These are phyloP conservation scores for Daldinia sp. DNA, from an alignment of 2,329 filamentous ascomycete genomes.

Conservation along the genomic window DNA sequence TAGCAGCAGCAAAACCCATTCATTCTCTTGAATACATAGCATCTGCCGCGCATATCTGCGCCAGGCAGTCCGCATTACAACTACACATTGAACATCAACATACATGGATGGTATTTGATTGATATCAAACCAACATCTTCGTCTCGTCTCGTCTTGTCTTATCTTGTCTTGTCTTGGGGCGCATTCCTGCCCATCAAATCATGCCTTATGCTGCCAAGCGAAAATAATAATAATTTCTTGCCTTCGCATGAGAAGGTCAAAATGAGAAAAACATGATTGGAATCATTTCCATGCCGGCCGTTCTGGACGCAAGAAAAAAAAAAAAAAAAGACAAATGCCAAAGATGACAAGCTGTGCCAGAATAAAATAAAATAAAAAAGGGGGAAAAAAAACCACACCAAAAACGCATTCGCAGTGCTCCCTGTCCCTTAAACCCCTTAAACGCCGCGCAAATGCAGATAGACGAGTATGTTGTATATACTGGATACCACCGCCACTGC, in stretches of 20 bases:
- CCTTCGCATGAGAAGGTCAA: not conserved
- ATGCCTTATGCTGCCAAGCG: constrained; percentile 14
- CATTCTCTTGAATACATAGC: constrained; percentile 14
- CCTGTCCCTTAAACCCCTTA: constrained; percentile 8
- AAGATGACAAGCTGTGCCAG: not conserved
- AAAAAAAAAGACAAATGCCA: not conserved
- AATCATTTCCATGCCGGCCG: constrained; percentile 15
- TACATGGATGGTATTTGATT: constrained; percentile 18
- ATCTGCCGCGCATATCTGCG: not conserved
- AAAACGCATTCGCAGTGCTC: too few species aligned
- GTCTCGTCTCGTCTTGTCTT: constrained; percentile 6
- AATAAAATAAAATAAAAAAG: not conserved
- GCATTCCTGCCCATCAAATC: constrained; percentile 1
- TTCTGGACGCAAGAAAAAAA: not conserved
- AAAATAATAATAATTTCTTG: not conserved
- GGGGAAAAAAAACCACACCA: not conserved
- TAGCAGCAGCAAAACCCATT: constrained; percentile 9
- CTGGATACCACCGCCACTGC: not conserved
- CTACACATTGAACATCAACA: constrained; percentile 2
- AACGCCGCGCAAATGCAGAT: constrained; percentile 32
- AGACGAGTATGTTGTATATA: constrained; percentile 1
- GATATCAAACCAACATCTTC: constrained; percentile 6
- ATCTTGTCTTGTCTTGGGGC: not conserved
- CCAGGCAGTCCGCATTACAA: constrained; percentile 2
- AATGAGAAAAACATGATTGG: constrained; percentile 8